A percentile compares a stretch with the other conserved stretches of the same genome.
These are phyloP conservation scores for Verticillium longisporum DNA, from an alignment of 2,329 filamentous ascomycete genomes.

Conservation along the genomic window DNA sequence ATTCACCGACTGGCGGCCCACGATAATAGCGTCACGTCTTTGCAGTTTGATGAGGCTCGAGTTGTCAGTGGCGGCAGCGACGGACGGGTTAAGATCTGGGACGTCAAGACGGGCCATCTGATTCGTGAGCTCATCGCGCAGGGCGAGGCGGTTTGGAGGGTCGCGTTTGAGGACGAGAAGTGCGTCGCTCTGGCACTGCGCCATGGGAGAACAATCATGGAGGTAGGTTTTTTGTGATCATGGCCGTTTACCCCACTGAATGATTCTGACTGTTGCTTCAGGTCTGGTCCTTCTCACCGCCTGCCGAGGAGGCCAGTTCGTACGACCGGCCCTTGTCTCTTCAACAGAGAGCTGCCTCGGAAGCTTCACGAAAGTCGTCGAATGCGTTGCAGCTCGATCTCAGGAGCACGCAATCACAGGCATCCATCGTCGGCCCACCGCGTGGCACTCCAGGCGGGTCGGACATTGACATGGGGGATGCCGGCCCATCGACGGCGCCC, in stretches of 20 bases:
- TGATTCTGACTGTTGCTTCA: constrained; percentile 26
- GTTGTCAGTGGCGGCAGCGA: constrained; percentile 96
- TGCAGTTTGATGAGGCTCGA: constrained; percentile 93
- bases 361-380: constrained; percentile 37
- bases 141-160: constrained; percentile 93
- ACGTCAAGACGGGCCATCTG: constrained; percentile 82
- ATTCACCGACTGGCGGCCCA: constrained; percentile 94
- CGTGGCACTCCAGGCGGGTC: constrained; percentile 27
- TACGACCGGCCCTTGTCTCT: constrained; percentile 46
- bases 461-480: constrained; percentile 52
- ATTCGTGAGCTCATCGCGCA: constrained; percentile 88
- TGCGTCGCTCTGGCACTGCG: constrained; percentile 92
- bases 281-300: constrained; percentile 91
- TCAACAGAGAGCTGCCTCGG: constrained; percentile 34
- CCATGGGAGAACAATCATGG: constrained; percentile 86
- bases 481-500: constrained; percentile 47
- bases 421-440: constrained; percentile 19
- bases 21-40: constrained; percentile 94
- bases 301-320: constrained; percentile 55
- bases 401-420: constrained; percentile 20
- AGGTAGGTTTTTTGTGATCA: constrained; percentile 52
- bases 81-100: constrained; percentile 98
- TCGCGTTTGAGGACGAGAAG: constrained; percentile 97
- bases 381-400: constrained; percentile 44
- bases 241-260: neutral